Conservation (phyloP, 176 grass and related monocot species). For the Miscanthus lutarioriparius region DNA sequence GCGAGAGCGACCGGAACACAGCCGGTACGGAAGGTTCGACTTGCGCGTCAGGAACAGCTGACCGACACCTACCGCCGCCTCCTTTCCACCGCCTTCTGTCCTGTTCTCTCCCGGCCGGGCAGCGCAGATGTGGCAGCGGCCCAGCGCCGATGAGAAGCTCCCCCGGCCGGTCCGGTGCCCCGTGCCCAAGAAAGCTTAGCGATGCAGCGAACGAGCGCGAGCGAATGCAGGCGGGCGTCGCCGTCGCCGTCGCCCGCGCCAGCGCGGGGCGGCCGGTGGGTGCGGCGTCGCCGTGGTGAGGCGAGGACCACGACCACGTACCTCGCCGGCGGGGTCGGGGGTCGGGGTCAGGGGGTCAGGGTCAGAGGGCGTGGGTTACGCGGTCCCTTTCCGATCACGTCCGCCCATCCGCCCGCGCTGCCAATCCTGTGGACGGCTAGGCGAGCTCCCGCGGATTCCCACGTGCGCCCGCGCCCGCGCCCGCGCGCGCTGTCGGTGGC, state of each 20-base stretch:
- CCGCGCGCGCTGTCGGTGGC: too few relatives aligned
- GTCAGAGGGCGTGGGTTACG: slow-evolving; percentile 31
- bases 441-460: too few relatives aligned
- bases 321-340: slow-evolving; percentile 4
- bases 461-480: too few relatives aligned
- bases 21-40: slow-evolving; percentile 4
- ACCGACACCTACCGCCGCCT: background rate
- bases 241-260: too few relatives aligned
- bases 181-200: background rate
- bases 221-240: too few relatives aligned
- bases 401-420: background rate
- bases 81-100: background rate
- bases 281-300: slow-evolving; percentile 25
- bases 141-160: background rate
- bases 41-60: slow-evolving; percentile 10
- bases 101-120: background rate
- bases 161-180: too few relatives aligned
- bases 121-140: background rate
- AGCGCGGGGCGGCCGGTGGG: slow-evolving; percentile 19
- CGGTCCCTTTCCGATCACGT: slow-evolving; percentile 54
- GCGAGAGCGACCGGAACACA: background rate
- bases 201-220: background rate
- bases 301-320: slow-evolving; percentile 26
- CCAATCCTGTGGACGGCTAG: background rate
- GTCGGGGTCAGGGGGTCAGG: background rate